Conservation (phyloP, 2,329 filamentous ascomycete species). For the Neocatenulostroma microsporum region DNA sequence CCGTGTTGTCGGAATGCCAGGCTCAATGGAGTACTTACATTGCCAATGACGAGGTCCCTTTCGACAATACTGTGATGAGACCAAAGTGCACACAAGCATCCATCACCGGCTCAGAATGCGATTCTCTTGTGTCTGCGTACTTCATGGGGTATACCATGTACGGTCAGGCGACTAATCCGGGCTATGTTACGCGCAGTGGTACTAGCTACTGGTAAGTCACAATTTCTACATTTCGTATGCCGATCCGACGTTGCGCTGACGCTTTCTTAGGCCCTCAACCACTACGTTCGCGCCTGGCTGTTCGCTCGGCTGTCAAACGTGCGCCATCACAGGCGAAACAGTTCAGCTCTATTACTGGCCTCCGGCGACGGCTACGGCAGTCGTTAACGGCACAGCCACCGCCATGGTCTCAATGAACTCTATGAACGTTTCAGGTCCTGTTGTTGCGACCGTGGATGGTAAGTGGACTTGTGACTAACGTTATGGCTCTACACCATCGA, state of each 20-base stretch:
- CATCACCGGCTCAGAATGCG: conserved; percentile 2
- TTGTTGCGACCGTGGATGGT: too few relatives aligned
- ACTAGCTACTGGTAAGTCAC: too few relatives aligned
- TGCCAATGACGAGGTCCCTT: not conserved
- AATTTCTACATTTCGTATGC: too few relatives aligned
- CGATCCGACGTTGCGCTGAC: too few relatives aligned
- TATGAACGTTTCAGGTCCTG: too few relatives aligned
- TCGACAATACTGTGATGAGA: not conserved
- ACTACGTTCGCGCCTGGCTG: conserved; percentile 13
- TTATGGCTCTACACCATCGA: too few relatives aligned
- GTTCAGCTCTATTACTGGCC: conserved; percentile 18
- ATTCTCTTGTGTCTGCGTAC: conserved; percentile 1
- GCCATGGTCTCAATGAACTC: too few relatives aligned
- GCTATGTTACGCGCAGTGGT: too few relatives aligned
- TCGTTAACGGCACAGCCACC: conserved; percentile 8
- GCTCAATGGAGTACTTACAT: not conserved
- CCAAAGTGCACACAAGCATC: conserved; percentile 2
- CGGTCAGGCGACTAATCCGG: too few relatives aligned
- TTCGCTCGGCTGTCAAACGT: conserved; percentile 13
- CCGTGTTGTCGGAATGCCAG: not conserved
- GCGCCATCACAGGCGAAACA: conserved; percentile 13
- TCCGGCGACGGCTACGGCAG: conserved; percentile 9
- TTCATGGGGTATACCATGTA: too few relatives aligned
- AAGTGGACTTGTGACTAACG: too few relatives aligned
- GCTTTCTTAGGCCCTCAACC: conserved; percentile 11